Conservation (phyloP, 208 protist genomes). For the Trypanosoma scelopori region DNA sequence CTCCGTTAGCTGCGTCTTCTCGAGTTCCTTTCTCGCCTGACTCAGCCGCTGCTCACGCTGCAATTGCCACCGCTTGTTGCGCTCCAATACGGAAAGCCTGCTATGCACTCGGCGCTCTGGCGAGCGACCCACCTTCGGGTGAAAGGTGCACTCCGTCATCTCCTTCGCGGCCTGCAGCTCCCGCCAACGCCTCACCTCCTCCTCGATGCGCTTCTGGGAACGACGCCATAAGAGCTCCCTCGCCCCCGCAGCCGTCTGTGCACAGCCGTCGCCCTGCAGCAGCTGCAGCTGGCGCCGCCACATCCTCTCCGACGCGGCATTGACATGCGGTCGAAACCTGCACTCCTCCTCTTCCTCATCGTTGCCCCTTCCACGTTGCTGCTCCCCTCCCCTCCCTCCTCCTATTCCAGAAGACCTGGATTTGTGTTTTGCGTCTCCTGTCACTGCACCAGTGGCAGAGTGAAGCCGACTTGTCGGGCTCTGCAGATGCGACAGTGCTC, state of each 20-base stretch:
- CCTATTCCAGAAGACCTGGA: neutral
- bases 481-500: neutral
- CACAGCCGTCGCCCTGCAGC: constrained; percentile 42
- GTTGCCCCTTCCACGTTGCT: constrained; percentile 3
- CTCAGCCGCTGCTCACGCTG: constrained; percentile 50
- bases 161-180: constrained; percentile 33
- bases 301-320: constrained; percentile 40
- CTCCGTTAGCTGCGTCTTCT: constrained; percentile 30
- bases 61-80: constrained; percentile 33
- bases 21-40: constrained; percentile 37
- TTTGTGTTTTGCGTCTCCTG: neutral
- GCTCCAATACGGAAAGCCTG: constrained; percentile 40
- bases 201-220: constrained; percentile 47
- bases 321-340: constrained; percentile 59
- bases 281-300: constrained; percentile 49
- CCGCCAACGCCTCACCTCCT: constrained; percentile 29
- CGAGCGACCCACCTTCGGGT: constrained; percentile 50
- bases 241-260: constrained; percentile 38
- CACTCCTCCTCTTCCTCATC: constrained; percentile 31
- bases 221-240: constrained; percentile 63
- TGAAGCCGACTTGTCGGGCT: constrained; percentile 19
- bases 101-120: constrained; percentile 35
- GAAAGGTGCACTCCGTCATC: constrained; percentile 64
- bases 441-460: neutral
- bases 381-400: too few relatives aligned